Conservation (phyloP, 371 early-diverging fungal genomes). For the Paraphysoderma sedebokerense region DNA sequence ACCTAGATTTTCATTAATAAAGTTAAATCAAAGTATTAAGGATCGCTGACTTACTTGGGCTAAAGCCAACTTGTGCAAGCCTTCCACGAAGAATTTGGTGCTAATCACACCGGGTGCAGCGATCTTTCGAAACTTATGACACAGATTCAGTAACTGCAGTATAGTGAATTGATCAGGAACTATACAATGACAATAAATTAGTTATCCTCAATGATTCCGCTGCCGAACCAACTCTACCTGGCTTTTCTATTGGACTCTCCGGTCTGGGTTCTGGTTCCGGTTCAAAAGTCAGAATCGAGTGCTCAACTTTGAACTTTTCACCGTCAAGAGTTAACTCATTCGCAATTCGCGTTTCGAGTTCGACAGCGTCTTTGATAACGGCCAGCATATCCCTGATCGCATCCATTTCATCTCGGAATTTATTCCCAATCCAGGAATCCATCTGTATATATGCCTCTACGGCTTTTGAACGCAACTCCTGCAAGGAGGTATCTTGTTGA, state of each 20-base stretch:
- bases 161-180: conserved; percentile 32
- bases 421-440: conserved; percentile 23
- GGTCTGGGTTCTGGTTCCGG: conserved; percentile 26
- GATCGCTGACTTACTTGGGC: conserved; percentile 4
- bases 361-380: conserved; percentile 30
- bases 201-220: neutral
- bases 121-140: conserved; percentile 12
- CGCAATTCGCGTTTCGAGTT: conserved; percentile 22
- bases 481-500: neutral
- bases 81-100: conserved; percentile 18
- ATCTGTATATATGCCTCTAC: conserved; percentile 21
- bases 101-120: conserved; percentile 17
- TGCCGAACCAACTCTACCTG: conserved; percentile 6
- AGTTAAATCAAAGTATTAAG: neutral
- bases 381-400: conserved; percentile 21
- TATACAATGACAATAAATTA: neutral
- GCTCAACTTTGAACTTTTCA: conserved; percentile 26
- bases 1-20: conserved; percentile 3
- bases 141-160: conserved; percentile 19
- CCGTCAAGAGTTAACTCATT: conserved; percentile 24
- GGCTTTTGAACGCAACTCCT: conserved; percentile 23
- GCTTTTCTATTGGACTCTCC: conserved; percentile 27
- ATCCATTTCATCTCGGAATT: conserved; percentile 30
- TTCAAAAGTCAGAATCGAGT: conserved; percentile 16
- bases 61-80: conserved; percentile 7